Base-by-base conservation (phyloP, 1,284 basidiomycete genomes). In the Ustilago vetiveriae region DNA sequence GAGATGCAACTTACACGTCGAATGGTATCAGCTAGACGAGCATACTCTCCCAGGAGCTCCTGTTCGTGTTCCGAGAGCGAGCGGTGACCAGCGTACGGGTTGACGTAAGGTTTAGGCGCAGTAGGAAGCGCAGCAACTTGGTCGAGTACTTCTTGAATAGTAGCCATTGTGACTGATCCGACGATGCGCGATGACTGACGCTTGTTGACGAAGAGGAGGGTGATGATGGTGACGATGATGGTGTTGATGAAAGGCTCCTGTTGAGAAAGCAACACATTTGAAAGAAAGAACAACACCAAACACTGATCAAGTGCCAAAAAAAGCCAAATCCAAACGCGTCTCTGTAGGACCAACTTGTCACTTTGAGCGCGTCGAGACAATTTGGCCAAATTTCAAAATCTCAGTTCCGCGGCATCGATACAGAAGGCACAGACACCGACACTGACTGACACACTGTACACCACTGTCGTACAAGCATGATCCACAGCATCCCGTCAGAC, bases 21-120 rank as follows among this genome's bases (percentile, higher is more conserved):
- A 38, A 78, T 66, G 9, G 76, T 79, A 13, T 63, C 69, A 10
- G 79, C 78, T 2, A 81, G 68, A 26, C 76, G 62, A 46, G 75
- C 75, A 29, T 81, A 81, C 47, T 81, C 79, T 49, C 76, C 76
- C 10, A 81, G 50, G 6, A 81, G 60, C 40, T 72, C 72, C 43
- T 74, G 69, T 58, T 81, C 76, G 30, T 51, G 55, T 33, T 63
- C 55, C 16, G 63, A 58, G 30, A 81, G 70, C 6, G 56, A 51
- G 14, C 76, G 54, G 38, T 81, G 68, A 26, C 76, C 74, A 6
- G 70, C 63, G 37, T 81, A 81, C 3, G 79, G 79, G 50, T 81
- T 81, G 47, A 65, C 45, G 49, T 65, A 70, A 27, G 70, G 62
- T 24, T 52, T 49, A 16, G 54, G 44, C 23, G 63, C 45, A 14